phyloP scores from a whole-genome alignment of 306 rosid genomes.

The Rosa lucieae region DNA sequence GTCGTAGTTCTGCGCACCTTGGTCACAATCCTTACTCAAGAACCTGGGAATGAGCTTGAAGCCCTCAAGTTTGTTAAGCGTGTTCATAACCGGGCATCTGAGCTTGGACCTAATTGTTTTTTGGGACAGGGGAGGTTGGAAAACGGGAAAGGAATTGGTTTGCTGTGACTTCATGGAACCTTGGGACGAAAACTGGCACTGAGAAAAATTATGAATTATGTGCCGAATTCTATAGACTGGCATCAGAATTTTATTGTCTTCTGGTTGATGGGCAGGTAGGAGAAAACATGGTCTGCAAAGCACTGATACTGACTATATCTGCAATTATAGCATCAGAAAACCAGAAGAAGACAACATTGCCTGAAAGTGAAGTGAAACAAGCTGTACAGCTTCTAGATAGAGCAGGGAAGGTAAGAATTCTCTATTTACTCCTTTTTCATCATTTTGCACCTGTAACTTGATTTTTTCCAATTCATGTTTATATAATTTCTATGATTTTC shows the following conservation, averaged over 20 bases:
- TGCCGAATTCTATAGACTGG: slow-evolving; percentile 62
- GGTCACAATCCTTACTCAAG: slow-evolving; percentile 74
- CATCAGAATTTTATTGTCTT: slow-evolving; percentile 61
- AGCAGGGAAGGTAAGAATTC: slow-evolving; percentile 77
- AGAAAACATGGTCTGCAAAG: slow-evolving; percentile 65
- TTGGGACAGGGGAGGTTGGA: slow-evolving; percentile 83
- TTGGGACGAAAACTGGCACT: slow-evolving; percentile 69
- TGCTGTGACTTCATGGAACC: slow-evolving; percentile 87
- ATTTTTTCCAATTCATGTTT: slow-evolving; percentile 8
- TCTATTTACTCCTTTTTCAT: not conserved
- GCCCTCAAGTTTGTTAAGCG: slow-evolving; percentile 59
- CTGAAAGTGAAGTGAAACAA: slow-evolving; percentile 73
- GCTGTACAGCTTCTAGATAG: slow-evolving; percentile 61
- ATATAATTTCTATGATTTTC: not conserved
- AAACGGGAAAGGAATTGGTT: slow-evolving; percentile 89
- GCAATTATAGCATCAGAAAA: slow-evolving; percentile 75
- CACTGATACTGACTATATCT: slow-evolving; percentile 63
- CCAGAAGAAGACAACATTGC: slow-evolving; percentile 53
- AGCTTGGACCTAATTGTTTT: slow-evolving; percentile 64
- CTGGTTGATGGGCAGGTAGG: slow-evolving; percentile 49
- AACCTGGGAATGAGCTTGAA: slow-evolving; percentile 60
- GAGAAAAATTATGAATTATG: slow-evolving; percentile 66
- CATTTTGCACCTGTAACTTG: slow-evolving; percentile 9
- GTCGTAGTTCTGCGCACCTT: slow-evolving; percentile 78
- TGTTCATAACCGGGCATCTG: slow-evolving; percentile 57